Evolutionary conservation across 2,329 filamentous ascomycete species (phyloP).

Genomic region (Pseudocercospora eumusae): DNA sequence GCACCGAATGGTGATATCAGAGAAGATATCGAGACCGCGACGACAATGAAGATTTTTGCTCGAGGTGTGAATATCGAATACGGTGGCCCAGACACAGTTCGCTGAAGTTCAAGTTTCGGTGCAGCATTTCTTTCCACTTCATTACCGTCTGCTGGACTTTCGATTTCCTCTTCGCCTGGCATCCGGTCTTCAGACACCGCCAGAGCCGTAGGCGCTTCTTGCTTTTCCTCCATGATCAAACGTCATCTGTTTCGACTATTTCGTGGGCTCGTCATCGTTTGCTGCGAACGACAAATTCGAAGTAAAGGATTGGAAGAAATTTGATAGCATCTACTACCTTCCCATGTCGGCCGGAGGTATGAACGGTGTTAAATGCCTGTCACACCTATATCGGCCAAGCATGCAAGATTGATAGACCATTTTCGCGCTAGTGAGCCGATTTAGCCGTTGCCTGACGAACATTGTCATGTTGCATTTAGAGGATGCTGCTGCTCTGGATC

Average conservation of each 20-base stretch:
- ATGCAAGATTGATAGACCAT: conserved; percentile 16
- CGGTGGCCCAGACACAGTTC: conserved; percentile 29
- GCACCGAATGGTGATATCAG: conserved; percentile 37
- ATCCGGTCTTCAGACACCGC: neutral
- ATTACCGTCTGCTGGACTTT: neutral
- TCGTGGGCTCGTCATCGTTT: neutral
- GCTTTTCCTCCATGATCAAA: conserved; percentile 8
- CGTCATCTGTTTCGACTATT: neutral
- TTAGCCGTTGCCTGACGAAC: neutral
- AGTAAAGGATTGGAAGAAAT: neutral
- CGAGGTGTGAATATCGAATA: conserved; percentile 33
- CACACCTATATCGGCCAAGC: conserved; percentile 20
- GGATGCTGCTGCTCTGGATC: neutral
- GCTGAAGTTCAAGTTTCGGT: conserved; percentile 12
- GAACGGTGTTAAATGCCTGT: conserved; percentile 4
- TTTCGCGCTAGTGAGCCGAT: conserved; percentile 8
- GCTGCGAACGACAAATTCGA: neutral
- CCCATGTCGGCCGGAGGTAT: conserved; percentile 15
- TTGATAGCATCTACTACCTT: neutral
- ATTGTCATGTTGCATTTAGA: neutral
- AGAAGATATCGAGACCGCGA: conserved; percentile 33
- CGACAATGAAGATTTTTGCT: conserved; percentile 35
- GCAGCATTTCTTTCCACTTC: neutral
- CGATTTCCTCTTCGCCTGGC: conserved; percentile 2
- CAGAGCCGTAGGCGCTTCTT: neutral